These are phyloP conservation scores for Heliamphora exappendiculata DNA, from an alignment of 148 eudicot genomes.

Conservation along the genomic window DNA sequence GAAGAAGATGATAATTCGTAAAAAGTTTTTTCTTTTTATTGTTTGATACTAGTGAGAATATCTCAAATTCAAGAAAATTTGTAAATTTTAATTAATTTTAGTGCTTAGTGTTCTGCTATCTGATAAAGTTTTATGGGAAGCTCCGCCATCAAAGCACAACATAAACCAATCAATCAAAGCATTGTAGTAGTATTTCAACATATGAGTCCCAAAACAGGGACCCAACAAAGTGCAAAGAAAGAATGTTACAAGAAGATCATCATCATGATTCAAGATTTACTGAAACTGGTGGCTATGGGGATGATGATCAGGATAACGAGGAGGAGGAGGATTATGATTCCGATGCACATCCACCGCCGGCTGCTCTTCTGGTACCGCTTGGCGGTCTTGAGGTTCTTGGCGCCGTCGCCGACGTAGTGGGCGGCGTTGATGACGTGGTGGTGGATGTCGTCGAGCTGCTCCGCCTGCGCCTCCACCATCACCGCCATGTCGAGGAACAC, in stretches of 20 bases:
- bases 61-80: no score
- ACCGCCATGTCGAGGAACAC: constrained; percentile 93
- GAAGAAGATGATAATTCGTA: no score
- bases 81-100: no score
- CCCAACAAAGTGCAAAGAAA: no score
- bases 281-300: constrained; percentile 61
- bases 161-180: no score
- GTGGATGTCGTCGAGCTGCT: constrained; percentile 84
- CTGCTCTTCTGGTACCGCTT: constrained; percentile 66
- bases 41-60: no score
- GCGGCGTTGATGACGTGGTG: constrained; percentile 82
- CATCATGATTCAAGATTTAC: constrained; percentile 33
- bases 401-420: constrained; percentile 60
- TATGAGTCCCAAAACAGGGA: background rate
- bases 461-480: constrained; percentile 92
- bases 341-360: constrained; percentile 66
- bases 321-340: constrained; percentile 53
- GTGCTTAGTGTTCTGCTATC: no score
- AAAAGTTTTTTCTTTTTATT: no score
- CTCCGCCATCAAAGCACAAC: no score
- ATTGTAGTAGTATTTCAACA: no score
- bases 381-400: constrained; percentile 58
- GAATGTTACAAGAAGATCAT: no score
- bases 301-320: constrained; percentile 47
- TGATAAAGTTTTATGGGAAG: no score